Evolutionary conservation across 2,329 filamentous ascomycete genomes (phyloP).

Genomic region (Arthrobotrys iridis): DNA sequence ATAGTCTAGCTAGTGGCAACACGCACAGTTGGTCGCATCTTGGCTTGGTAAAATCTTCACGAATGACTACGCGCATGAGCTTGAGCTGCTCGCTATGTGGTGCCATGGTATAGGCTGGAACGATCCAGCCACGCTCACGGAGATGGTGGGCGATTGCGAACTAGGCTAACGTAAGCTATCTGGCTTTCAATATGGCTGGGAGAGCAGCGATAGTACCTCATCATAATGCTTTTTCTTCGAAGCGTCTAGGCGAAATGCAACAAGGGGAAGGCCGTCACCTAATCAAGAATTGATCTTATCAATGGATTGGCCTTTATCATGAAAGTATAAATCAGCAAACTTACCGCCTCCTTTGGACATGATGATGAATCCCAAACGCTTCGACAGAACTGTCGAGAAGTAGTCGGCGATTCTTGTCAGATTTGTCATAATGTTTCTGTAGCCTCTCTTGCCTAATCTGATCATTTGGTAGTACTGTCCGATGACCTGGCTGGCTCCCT

Average conservation of each 20-base stretch:
- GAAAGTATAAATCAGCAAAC: neutral
- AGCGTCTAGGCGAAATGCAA: constrained; percentile 81
- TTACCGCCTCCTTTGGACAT: constrained; percentile 80
- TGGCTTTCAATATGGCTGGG: neutral
- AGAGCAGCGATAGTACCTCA: constrained; percentile 63
- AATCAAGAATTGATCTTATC: neutral
- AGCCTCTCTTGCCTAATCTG: constrained; percentile 89
- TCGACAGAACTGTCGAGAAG: constrained; percentile 76
- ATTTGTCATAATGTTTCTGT: constrained; percentile 93
- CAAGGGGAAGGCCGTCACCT: constrained; percentile 80
- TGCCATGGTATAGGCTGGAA: constrained; percentile 97
- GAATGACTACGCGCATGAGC: constrained; percentile 89
- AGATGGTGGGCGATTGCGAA: constrained; percentile 85
- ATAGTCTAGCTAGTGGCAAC: neutral
- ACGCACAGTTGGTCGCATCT: constrained; percentile 76
- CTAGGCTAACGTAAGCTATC: constrained; percentile 73
- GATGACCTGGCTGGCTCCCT: constrained; percentile 92
- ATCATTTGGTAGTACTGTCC: constrained; percentile 98
- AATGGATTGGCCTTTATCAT: neutral
- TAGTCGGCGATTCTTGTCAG: constrained; percentile 90
- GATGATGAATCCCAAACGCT: constrained; percentile 79
- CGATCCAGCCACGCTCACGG: constrained; percentile 87
- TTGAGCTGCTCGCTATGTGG: constrained; percentile 84
- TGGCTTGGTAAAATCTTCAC: constrained; percentile 87
- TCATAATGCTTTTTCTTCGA: constrained; percentile 67